Base-by-base conservation (phyloP, 2,329 filamentous ascomycete species). In the Pestalotiopsis sp. region DNA sequence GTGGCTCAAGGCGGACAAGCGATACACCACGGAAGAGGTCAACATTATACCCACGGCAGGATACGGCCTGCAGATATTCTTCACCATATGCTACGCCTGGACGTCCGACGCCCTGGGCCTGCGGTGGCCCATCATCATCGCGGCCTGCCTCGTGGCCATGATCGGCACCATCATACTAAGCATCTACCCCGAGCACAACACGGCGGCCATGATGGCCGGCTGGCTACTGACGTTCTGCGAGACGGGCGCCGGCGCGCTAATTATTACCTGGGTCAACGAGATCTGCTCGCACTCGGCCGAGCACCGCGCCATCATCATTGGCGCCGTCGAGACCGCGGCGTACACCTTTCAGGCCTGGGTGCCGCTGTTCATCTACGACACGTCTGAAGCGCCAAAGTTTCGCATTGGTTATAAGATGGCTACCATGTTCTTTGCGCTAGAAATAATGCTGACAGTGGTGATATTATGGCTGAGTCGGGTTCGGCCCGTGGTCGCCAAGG, bases 71-170 rank as follows among this genome's bases (percentile, higher is more conserved):
- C 77, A 78, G 38, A 72, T 89, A 1, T 79, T 88, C 4, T 83
- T 82, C 7, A 89, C 87, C 0, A 78, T 90, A 0, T 76, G 79
- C 20, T 88, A 83, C 71, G 88, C 81, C 17, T 89, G 82, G 86
- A 82, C 79, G 20, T 88, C 81, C 12, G 88, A 84, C 76, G 82
- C 80, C 4, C 76, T 85, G 65, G 86, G 86, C 38, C 79, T 78
- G 27, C 79, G 87, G 12, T 88, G 85, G 85, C 88, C 87, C 1
- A 80, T 87, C 0, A 84, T 87, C 57, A 74, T 88, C 7, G 82
- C 85, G 62, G 85, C 83, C 1, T 85, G 81, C 0, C 76, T 81
- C 7, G 60, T 81, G 5, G 75, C 79, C 13, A 69, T 82, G 7
- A 68, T 75, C 1, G 79, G 79, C 0, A 79, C 77, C 52, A 73